These are phyloP conservation scores for Umbelopsis sp. DNA, from an alignment of 371 early-diverging fungal genomes.

Conservation along the genomic window DNA sequence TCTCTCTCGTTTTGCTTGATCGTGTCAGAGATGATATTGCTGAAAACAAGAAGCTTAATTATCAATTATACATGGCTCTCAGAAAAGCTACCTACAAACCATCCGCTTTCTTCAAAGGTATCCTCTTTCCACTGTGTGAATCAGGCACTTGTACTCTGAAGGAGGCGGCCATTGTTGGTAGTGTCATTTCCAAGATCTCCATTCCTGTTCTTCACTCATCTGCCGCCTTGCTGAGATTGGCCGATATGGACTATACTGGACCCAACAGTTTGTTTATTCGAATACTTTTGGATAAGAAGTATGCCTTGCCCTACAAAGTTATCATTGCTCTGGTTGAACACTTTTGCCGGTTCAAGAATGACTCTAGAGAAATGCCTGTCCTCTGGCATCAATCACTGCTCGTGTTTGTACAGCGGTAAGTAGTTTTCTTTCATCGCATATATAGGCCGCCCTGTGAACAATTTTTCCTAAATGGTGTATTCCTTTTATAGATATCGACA, in stretches of 20 bases:
- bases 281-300: conserved; percentile 96
- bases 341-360: conserved; percentile 87
- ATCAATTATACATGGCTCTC: conserved; percentile 93
- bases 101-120: conserved; percentile 97
- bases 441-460: background rate
- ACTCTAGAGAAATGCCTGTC: conserved; percentile 88
- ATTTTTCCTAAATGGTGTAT: too few relatives aligned
- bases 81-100: conserved; percentile 97
- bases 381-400: conserved; percentile 97
- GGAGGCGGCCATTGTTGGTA: conserved; percentile 96
- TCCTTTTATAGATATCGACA: conserved; percentile 78
- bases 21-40: conserved; percentile 93
- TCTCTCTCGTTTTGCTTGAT: conserved; percentile 84
- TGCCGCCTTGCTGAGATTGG: conserved; percentile 89
- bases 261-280: conserved; percentile 94
- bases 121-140: conserved; percentile 96
- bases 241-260: conserved; percentile 98
- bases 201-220: conserved; percentile 96
- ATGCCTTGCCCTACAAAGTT: conserved; percentile 96
- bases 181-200: conserved; percentile 89
- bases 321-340: conserved; percentile 95
- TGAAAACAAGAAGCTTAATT: conserved; percentile 94
- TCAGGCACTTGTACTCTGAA: conserved; percentile 92
- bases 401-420: conserved; percentile 88
- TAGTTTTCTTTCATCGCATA: background rate